Base-by-base conservation (phyloP, 768 basidiomycete genomes). In the Pisolithus marmoratus region DNA sequence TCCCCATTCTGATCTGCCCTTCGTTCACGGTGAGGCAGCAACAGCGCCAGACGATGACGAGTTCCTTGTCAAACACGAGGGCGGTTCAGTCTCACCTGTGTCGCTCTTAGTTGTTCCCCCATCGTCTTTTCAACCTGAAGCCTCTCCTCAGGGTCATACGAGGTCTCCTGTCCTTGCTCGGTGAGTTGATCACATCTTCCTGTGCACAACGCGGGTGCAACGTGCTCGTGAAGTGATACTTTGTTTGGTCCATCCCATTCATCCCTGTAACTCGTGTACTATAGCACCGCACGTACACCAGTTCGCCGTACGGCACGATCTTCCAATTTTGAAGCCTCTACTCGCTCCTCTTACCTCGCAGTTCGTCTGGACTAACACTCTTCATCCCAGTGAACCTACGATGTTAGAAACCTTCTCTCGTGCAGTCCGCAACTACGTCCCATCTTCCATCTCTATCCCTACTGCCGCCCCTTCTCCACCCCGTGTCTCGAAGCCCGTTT, bases 381-480 rank as follows among this genome's bases (percentile, higher is more conserved):
- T 37, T n/a, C 15, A 20, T 45, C 55, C 31, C 60, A 80, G 78
- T n/a, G 75, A 72, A 53, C 74, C 74, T 8, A 74, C 78, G 0
- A 71, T 77, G 51, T 68, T 82, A 19, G 77, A 80, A 63, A 70
- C 70, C 22, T 70, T 83, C 55, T 77, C 81, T 9, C 75, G 76
- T 19, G 73, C 79, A 9, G 68, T 83, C 24, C 76, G 80, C 43
- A 73, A 69, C 54, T 82, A 82, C 50, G 76, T 80, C 8, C 81
- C 80, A 4, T 70, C 75, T 17, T 74, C 76, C 8, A 77, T 80
- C 47, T 69, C 76, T 14, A 74, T 81, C 26, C 73, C 80, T 1
- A 63, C 70, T 2, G 73, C 77, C 1, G 65, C 70, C 1, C 76
- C 79, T 15, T 72, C 79, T 17, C 75, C 78, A 0, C 76, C 78